Conservation (phyloP, 306 rosid genomes). For the Sesbania bispinosa region DNA sequence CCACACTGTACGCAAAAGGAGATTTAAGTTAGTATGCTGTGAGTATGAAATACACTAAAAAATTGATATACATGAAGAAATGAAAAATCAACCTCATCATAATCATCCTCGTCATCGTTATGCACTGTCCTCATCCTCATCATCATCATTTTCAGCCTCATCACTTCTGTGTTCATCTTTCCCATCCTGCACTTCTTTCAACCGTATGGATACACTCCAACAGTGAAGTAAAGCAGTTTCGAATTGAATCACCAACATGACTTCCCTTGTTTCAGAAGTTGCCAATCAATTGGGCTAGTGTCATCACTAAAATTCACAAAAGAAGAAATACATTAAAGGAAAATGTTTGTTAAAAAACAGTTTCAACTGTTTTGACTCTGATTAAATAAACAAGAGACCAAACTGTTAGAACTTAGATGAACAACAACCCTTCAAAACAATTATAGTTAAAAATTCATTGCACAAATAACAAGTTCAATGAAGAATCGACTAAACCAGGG, state of each 20-base stretch:
- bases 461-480: background rate
- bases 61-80: conserved; percentile 11
- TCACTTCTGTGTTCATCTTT: conserved; percentile 45
- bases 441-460: background rate
- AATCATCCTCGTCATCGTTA: conserved; percentile 49
- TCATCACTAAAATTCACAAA: conserved; percentile 56
- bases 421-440: background rate
- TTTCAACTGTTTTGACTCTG: conserved; percentile 1
- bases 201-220: conserved; percentile 58
- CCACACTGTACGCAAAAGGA: background rate
- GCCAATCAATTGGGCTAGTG: conserved; percentile 60
- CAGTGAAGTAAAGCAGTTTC: conserved; percentile 57
- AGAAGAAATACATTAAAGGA: background rate
- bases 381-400: background rate
- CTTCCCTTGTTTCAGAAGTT: conserved; percentile 55
- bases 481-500: background rate
- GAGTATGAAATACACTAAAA: background rate
- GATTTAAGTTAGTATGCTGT: background rate
- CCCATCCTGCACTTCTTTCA: conserved; percentile 55
- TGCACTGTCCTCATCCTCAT: conserved; percentile 36
- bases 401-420: conserved; percentile 2
- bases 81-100: conserved; percentile 58
- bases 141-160: conserved; percentile 46
- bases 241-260: conserved; percentile 39
- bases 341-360: conserved; percentile 6